Conservation (phyloP, 805 yeast genomes). For the Wickerhamomyces ciferrii region DNA sequence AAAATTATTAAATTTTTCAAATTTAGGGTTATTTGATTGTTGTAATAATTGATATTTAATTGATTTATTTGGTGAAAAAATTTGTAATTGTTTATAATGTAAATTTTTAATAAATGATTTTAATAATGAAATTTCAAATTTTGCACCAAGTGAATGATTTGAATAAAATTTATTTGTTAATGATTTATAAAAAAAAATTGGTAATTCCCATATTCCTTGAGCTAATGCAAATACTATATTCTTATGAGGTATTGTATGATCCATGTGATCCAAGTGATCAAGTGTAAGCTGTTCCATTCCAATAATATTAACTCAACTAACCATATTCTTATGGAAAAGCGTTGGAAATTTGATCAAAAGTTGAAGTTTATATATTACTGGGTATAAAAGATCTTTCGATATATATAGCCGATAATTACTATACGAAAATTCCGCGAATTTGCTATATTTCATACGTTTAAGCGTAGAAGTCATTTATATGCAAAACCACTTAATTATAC, state of each 20-base stretch:
- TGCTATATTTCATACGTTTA: too few species aligned
- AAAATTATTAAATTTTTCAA: background rate
- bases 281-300: too few species aligned
- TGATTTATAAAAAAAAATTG: background rate
- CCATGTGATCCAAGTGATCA: too few species aligned
- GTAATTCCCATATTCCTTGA: background rate
- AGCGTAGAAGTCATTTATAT: too few species aligned
- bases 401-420: too few species aligned
- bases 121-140: background rate
- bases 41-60: background rate
- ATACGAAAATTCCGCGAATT: too few species aligned
- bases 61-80: background rate
- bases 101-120: background rate
- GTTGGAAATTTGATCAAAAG: too few species aligned
- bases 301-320: too few species aligned
- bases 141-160: background rate
- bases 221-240: background rate
- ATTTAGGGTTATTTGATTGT: background rate
- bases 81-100: slow-evolving; percentile 1
- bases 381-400: too few species aligned
- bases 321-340: too few species aligned
- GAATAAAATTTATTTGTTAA: background rate
- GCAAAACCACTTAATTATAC: too few species aligned
- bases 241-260: background rate
- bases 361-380: too few species aligned